Conservation (phyloP, 495 filamentous ascomycete genomes). For the Sporormia fimetaria region DNA sequence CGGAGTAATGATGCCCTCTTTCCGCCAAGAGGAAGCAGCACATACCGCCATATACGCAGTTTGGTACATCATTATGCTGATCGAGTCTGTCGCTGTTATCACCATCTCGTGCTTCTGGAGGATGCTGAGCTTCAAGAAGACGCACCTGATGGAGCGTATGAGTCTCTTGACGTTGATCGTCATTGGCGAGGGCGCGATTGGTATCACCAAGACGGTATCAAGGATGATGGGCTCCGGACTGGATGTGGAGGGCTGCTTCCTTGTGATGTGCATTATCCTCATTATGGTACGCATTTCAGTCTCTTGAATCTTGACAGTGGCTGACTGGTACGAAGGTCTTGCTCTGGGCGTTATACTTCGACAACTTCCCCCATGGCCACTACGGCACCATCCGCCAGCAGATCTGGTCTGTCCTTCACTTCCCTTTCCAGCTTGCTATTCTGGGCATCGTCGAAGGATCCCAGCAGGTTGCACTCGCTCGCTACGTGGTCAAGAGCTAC, state of each 20-base stretch:
- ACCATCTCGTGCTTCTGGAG: constrained; percentile 20
- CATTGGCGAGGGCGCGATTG: constrained; percentile 26
- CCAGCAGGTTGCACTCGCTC: constrained; percentile 21
- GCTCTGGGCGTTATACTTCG: constrained; percentile 22
- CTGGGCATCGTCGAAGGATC: constrained; percentile 24
- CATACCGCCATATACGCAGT: constrained; percentile 18
- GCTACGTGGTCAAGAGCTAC: constrained; percentile 18
- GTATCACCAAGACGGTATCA: constrained; percentile 23
- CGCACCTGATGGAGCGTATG: constrained; percentile 26
- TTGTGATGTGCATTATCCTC: constrained; percentile 24
- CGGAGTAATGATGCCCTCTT: constrained; percentile 20
- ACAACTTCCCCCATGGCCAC: constrained; percentile 24
- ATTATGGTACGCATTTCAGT: constrained; percentile 14
- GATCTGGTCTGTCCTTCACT: constrained; percentile 24
- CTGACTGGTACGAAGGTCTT: constrained; percentile 11
- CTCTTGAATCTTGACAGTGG: background rate
- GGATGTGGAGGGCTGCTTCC: constrained; percentile 13
- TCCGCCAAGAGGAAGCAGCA: constrained; percentile 1
- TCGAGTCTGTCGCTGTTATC: constrained; percentile 15
- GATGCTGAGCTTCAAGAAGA: constrained; percentile 27
- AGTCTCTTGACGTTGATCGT: constrained; percentile 25
- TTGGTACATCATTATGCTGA: constrained; percentile 22
- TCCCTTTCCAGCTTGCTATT: constrained; percentile 23
- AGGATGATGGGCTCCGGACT: constrained; percentile 22
- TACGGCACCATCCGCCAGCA: constrained; percentile 26